Evolutionary conservation across 2,329 filamentous ascomycete genomes (phyloP), one percentile per base, ranked within the genome.

Genomic region (Diaporthe caulivora): DNA sequence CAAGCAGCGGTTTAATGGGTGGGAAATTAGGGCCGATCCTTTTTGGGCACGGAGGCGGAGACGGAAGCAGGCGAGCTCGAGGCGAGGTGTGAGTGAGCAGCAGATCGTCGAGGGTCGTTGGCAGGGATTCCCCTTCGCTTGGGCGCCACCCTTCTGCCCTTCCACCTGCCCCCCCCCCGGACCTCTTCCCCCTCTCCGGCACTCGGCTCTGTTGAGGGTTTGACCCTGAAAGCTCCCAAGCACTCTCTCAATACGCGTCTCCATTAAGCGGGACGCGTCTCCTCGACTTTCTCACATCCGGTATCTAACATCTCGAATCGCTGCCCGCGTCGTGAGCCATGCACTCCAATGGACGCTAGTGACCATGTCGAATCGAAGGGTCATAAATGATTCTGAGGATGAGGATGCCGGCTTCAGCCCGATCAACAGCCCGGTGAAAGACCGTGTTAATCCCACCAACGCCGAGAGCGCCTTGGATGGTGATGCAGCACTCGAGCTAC

Each of bases 361-460:
- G n/a, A 69, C 3, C 31, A 82, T 82, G 81, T 68, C 72, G 17
- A 72, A 77, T 6, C 73, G 75, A 49, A 76, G 67, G 69, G 80
- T 81, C 40, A 78, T 82, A 2, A 76, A 79, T 24, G 81, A 82
- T 71, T 82, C 81, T 5, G 81, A 82, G 68, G 81, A 82, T 53
- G 79, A 81, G 40, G 79, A 75, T 34, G 78, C 77, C 72, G 78
- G 77, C 9, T 71, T 78, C 49, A 80, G 78, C 70, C 78, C 78
- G 3, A 37, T 75, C 24, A 75, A 77, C 24, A 76, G 74, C 62
- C 72, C 76, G 29, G 72, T 72, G 57, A 77, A 74, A 21, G 54
- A n/a, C 17, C 44, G 62, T 37, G 29, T 65, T 51, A 24, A 54
- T 8, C 58, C 71, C 13, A 17, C 55, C 10, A 57, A 47, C 24